Percentiles rank a stretch among this genome's conserved stretches.
phyloP scores from a whole-genome alignment of 2,329 filamentous ascomycete species.

The Macrophomina pseudophaseolina region DNA sequence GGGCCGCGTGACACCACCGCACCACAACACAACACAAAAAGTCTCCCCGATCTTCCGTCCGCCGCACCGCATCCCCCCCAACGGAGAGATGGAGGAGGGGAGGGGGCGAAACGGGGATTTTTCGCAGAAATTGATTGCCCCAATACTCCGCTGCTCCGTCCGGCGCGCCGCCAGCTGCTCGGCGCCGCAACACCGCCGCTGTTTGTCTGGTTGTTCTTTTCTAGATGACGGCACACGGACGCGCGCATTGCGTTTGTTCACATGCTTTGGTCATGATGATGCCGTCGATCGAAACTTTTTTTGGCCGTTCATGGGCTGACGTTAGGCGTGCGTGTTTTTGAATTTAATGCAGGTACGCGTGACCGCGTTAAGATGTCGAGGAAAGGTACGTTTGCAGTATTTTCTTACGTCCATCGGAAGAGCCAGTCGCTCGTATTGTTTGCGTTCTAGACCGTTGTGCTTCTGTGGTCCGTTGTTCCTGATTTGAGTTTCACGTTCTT shows the following conservation, averaged over 20 bases:
- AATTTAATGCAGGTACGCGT: slow-evolving; percentile 25
- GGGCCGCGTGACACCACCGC: neutral
- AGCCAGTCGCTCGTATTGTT: neutral
- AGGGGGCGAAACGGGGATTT: neutral
- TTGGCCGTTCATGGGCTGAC: neutral
- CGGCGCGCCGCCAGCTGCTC: neutral
- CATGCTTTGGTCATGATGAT: neutral
- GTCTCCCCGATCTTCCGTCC: neutral
- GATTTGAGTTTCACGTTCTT: neutral
- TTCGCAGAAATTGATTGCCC: slow-evolving; percentile 1
- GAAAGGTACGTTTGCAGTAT: slow-evolving; percentile 24
- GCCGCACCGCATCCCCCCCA: neutral
- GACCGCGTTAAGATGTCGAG: slow-evolving; percentile 27
- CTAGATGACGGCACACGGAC: neutral
- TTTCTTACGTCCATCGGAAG: neutral
- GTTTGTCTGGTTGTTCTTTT: too few species aligned
- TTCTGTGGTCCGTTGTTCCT: neutral
- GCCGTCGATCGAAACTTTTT: too few species aligned
- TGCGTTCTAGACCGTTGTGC: neutral
- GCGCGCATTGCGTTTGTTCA: neutral
- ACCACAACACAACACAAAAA: too few species aligned
- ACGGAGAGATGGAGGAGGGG: neutral
- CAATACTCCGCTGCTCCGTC: slow-evolving; percentile 8
- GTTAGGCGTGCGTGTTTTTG: neutral
- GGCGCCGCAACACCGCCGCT: neutral